Conservation (phyloP, 495 filamentous ascomycete genomes). For the Staphylotrichum longicolle region DNA sequence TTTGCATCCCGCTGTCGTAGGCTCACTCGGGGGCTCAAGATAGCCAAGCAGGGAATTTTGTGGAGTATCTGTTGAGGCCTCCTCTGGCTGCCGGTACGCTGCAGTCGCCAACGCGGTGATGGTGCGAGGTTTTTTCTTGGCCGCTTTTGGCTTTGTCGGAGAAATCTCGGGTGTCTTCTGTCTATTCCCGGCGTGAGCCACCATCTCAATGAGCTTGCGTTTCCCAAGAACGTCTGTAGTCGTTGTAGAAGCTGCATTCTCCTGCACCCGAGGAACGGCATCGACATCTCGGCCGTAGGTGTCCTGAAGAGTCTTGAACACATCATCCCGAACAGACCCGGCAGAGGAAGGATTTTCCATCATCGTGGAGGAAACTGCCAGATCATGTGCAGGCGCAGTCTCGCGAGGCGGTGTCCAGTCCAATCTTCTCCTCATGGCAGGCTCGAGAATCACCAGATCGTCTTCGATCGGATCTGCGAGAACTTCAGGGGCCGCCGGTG, state of each 20-base stretch:
- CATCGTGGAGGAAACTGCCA: constrained; percentile 30
- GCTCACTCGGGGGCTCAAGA: constrained; percentile 23
- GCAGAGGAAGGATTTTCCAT: constrained; percentile 31
- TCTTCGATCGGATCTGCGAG: constrained; percentile 17
- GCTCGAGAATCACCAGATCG: constrained; percentile 38
- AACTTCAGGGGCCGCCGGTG: constrained; percentile 10
- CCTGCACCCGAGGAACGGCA: not conserved
- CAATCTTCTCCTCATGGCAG: constrained; percentile 49
- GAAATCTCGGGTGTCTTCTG: constrained; percentile 29
- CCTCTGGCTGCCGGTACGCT: constrained; percentile 55
- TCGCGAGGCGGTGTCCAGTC: constrained; percentile 60
- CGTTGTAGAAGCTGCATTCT: not conserved
- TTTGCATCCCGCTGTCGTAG: constrained; percentile 11
- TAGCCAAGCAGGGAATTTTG: constrained; percentile 36
- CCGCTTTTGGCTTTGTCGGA: constrained; percentile 52
- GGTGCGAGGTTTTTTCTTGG: constrained; percentile 73
- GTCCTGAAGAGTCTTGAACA: constrained; percentile 38
- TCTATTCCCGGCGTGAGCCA: constrained; percentile 32
- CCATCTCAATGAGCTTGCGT: constrained; percentile 50
- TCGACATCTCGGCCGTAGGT: constrained; percentile 33
- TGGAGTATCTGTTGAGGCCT: constrained; percentile 16
- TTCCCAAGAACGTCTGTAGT: constrained; percentile 41
- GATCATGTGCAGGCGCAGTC: constrained; percentile 16
- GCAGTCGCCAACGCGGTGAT: constrained; percentile 83
- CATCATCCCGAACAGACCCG: constrained; percentile 14